phyloP scores from a whole-genome alignment of 148 eudicot species.

The Chenopodium formosanum region DNA sequence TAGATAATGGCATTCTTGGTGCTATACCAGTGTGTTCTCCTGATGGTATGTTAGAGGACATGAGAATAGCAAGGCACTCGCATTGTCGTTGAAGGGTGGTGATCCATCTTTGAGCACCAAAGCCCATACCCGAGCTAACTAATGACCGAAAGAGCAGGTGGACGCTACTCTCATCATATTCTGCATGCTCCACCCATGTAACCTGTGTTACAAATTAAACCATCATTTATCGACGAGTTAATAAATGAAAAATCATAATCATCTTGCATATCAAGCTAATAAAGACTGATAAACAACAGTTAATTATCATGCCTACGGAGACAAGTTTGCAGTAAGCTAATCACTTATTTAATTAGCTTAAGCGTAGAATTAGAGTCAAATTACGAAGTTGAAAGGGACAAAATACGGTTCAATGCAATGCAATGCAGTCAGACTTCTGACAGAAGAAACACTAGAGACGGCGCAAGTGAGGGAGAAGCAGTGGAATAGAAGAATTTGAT shows the following conservation, averaged over 20 bases:
- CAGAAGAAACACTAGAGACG: slow-evolving; percentile 29
- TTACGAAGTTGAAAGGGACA: slow-evolving; percentile 8
- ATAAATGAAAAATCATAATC: not conserved
- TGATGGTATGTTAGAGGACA: slow-evolving; percentile 70
- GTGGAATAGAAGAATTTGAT: slow-evolving; percentile 17
- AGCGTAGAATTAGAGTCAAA: too few species aligned
- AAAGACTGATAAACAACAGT: not conserved
- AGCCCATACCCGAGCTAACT: slow-evolving; percentile 79
- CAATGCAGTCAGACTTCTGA: slow-evolving; percentile 29
- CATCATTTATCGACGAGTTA: not conserved
- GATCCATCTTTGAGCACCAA: slow-evolving; percentile 94
- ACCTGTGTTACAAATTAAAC: slow-evolving; percentile 42
- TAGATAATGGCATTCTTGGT: not conserved
- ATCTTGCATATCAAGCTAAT: not conserved
- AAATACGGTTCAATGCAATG: slow-evolving; percentile 26
- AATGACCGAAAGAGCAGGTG: slow-evolving; percentile 86
- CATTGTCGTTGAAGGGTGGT: slow-evolving; percentile 91
- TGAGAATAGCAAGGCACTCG: slow-evolving; percentile 84
- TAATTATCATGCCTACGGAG: too few species aligned
- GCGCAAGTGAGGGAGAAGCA: slow-evolving; percentile 26
- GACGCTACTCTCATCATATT: slow-evolving; percentile 67
- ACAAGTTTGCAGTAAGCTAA: too few species aligned
- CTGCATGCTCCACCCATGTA: slow-evolving; percentile 95
- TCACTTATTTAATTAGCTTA: too few species aligned
- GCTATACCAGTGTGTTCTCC: slow-evolving; percentile 63